Conservation (phyloP, 768 basidiomycete species). For the Mycena latifolia region DNA sequence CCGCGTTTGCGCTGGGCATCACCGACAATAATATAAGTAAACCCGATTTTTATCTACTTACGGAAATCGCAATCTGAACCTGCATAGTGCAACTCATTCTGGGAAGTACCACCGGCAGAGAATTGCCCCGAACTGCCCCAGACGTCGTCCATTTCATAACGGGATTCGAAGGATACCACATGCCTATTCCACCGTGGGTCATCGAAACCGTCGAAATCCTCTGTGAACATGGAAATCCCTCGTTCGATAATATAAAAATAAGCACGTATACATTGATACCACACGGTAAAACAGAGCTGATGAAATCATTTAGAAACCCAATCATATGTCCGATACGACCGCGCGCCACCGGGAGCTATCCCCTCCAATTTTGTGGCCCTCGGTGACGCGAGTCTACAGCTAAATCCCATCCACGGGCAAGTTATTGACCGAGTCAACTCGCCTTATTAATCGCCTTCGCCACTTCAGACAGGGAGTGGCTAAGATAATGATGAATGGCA, state of each 20-base stretch:
- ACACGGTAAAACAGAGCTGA: too few relatives aligned
- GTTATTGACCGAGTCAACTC: background rate
- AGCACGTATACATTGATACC: constrained; percentile 1
- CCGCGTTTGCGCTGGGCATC: too few relatives aligned
- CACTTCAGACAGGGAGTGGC: constrained; percentile 36
- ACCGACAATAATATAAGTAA: too few relatives aligned
- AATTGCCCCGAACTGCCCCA: background rate
- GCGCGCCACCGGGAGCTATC: constrained; percentile 16
- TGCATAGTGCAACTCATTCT: too few relatives aligned
- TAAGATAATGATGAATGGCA: constrained; percentile 37
- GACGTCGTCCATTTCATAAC: constrained; percentile 17
- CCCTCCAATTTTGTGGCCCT: constrained; percentile 37
- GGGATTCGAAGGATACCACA: constrained; percentile 8
- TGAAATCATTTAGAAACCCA: constrained; percentile 20
- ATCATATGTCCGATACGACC: constrained; percentile 36
- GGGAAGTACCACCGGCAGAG: too few relatives aligned
- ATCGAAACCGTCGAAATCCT: constrained; percentile 21
- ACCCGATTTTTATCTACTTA: too few relatives aligned
- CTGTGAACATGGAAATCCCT: constrained; percentile 8
- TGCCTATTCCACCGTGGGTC: constrained; percentile 12
- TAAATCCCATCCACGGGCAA: constrained; percentile 39
- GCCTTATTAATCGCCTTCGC: background rate
- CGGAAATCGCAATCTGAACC: too few relatives aligned
- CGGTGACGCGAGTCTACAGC: constrained; percentile 37
- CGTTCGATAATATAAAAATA: constrained; percentile 20